Evolutionary conservation across 1,139 yeast genomes (phyloP).

Genomic region (Kluyveromyces sp.): DNA sequence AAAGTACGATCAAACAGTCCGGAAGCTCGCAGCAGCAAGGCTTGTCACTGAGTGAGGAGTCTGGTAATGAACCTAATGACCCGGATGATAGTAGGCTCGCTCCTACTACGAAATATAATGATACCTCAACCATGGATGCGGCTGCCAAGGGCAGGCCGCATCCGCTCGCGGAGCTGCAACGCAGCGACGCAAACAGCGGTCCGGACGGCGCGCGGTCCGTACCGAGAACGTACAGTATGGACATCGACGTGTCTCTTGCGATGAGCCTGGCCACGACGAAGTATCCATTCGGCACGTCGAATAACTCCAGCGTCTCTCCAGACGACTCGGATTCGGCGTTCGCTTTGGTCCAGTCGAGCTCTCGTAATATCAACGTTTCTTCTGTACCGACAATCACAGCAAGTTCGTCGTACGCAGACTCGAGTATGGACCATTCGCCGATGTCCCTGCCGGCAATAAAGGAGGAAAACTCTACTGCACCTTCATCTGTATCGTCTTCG

Average conservation of each 20-base stretch:
- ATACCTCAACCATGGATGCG: conserved; percentile 6
- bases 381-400: conserved; percentile 8
- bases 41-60: conserved; percentile 22
- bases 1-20: conserved; percentile 42
- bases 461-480: conserved; percentile 9
- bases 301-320: conserved; percentile 40
- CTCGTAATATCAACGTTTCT: not conserved
- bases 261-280: conserved; percentile 35
- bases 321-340: conserved; percentile 50
- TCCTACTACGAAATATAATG: conserved; percentile 24
- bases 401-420: conserved; percentile 9
- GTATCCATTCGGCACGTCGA: conserved; percentile 13
- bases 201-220: not conserved
- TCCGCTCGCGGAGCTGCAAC: not conserved
- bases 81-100: conserved; percentile 34
- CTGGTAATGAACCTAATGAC: conserved; percentile 31
- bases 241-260: conserved; percentile 54
- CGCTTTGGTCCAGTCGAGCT: conserved; percentile 64
- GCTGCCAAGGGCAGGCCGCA: conserved; percentile 12
- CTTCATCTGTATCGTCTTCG: conserved; percentile 13
- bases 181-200: not conserved
- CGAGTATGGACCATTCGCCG: conserved; percentile 7
- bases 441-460: conserved; percentile 12
- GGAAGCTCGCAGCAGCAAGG: conserved; percentile 16
- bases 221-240: conserved; percentile 26